Base-by-base conservation (phyloP, 1,284 basidiomycete genomes). In the Melampsora americana region DNA sequence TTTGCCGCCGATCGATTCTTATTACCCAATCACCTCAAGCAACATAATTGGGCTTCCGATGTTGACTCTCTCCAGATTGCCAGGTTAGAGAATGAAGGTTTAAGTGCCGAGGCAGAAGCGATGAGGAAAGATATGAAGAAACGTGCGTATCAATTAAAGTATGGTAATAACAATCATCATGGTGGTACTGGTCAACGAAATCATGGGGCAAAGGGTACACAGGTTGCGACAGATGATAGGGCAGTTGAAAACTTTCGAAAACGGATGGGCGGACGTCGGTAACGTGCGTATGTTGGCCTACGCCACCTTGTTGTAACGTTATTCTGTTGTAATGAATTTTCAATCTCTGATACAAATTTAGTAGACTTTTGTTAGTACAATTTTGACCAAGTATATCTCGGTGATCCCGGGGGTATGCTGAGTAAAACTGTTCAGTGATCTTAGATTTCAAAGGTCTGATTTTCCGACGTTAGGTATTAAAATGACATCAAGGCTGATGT, bases 211-310 rank as follows among this genome's bases (percentile, higher is more conserved):
- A 62, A 59, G 16, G 50, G 48, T 50, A 61, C 56, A 46, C 72
- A 74, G 59, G 46, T 67, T 42, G 72, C 72, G 18, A 74, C 72
- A 23, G 72, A 74, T 32, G 72, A 74, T 60, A 46, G 72, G 20
- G 72, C 72, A 9, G 72, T 74, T 35, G 72, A 74, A 67, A 74
- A 74, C 56, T 74, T 74, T 26, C 46, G 72, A 3, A 74, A 74
- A 61, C 64, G 72, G 20, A 74, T 74, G 72, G 72, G 64, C 18
- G 72, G 72, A 14, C 65, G 72, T 50, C 64, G 72, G 39, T 74
- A 66, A 39, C 61, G 61, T 26, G 23, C 2, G 16, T 9, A 56
- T 56, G 20, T 12, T 16, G 20, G 0, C 4, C n/a, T 28, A 12
- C 11, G 6, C 12, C 39, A 9, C 6, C 6, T 42, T 11, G 12